These are phyloP conservation scores for Metschnikowia koreensis DNA, from an alignment of 805 yeast species.

Conservation along the genomic window DNA sequence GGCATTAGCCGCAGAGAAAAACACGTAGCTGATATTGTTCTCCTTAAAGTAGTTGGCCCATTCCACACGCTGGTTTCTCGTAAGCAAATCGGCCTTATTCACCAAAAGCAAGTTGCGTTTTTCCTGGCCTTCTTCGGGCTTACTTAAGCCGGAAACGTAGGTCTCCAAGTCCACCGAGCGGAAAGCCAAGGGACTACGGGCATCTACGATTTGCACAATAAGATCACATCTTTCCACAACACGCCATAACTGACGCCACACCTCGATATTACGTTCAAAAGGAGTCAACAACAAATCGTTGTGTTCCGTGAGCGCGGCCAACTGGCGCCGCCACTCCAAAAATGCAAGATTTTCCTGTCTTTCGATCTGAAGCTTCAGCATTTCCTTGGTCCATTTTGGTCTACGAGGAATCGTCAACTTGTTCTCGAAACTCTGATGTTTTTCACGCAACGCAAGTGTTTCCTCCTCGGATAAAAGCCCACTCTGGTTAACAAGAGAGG, in stretches of 20 bases:
- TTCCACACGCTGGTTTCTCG: conserved; percentile 67
- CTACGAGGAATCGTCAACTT: conserved; percentile 88
- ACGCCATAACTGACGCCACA: conserved; percentile 98
- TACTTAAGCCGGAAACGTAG: conserved; percentile 71
- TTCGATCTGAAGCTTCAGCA: conserved; percentile 75
- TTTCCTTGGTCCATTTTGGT: conserved; percentile 77
- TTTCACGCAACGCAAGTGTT: conserved; percentile 54
- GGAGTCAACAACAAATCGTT: conserved; percentile 89
- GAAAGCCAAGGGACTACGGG: conserved; percentile 87
- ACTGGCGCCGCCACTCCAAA: conserved; percentile 88
- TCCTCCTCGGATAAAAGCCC: conserved; percentile 65
- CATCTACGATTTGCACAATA: conserved; percentile 96
- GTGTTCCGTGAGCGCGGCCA: conserved; percentile 81
- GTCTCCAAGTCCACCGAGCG: conserved; percentile 83
- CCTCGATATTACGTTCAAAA: conserved; percentile 94
- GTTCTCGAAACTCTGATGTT: conserved; percentile 65
- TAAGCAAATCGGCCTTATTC: conserved; percentile 88
- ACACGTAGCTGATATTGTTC: conserved; percentile 75
- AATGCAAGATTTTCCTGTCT: conserved; percentile 87
- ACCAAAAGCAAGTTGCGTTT: conserved; percentile 82
- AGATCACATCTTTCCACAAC: conserved; percentile 93
- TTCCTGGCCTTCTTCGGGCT: conserved; percentile 45
- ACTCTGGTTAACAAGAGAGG: conserved; percentile 36
- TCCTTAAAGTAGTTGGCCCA: conserved; percentile 86
- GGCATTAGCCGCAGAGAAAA: conserved; percentile 89